phyloP scores from a whole-genome alignment of 352 stramenopile genomes.

The Pythium volutum region DNA sequence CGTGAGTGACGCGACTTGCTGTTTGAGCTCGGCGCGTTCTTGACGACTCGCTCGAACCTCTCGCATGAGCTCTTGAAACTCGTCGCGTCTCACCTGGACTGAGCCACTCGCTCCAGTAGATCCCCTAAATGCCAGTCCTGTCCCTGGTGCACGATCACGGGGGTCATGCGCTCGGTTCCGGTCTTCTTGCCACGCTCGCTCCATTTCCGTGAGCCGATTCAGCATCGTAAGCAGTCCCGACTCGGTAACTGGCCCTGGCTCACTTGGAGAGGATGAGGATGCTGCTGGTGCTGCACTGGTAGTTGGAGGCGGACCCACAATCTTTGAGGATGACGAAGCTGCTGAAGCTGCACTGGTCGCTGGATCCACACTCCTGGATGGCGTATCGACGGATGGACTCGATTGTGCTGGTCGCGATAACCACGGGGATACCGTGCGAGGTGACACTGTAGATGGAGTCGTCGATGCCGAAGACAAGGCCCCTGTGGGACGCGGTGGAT shows the following conservation, averaged over 20 bases:
- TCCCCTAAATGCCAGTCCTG: background rate
- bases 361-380: background rate
- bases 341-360: background rate
- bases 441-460: too few relatives aligned
- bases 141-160: background rate
- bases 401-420: too few relatives aligned
- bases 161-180: background rate
- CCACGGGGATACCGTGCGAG: too few relatives aligned
- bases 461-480: too few relatives aligned
- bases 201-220: conserved; percentile 11
- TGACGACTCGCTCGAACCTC: conserved; percentile 3
- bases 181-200: background rate
- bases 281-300: background rate
- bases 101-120: background rate
- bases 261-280: background rate
- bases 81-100: background rate
- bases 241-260: background rate
- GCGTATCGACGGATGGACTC: too few relatives aligned
- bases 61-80: background rate
- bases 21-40: conserved; percentile 5
- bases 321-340: background rate
- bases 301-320: background rate
- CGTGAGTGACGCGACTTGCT: conserved; percentile 6
- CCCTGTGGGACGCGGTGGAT: too few relatives aligned
- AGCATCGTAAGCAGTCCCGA: conserved; percentile 3